Evolutionary conservation across 2,329 filamentous ascomycete species (phyloP), one percentile per base, ranked within the genome.

Genomic region (Sphaerulina musiva): DNA sequence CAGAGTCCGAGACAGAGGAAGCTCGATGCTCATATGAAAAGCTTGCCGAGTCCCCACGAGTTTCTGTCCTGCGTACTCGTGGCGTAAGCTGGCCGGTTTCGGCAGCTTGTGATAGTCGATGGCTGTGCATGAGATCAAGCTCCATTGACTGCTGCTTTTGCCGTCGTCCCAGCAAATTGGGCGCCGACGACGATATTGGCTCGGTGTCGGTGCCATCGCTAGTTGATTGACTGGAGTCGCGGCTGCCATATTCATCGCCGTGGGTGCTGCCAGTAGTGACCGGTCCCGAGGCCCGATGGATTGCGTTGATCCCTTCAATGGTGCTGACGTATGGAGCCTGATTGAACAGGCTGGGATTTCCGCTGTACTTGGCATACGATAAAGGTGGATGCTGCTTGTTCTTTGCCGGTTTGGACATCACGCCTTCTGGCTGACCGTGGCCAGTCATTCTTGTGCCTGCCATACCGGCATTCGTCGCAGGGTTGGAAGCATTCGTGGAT

Each of bases 101-200:
- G 14, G 76, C 76, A 32, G 74, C 75, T 58, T 77, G 76, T 5
- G 75, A 77, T 51, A 75, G 64, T 32, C 76, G 74, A 58, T 77
- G 74, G 54, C 64, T 75, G 51, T 75, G 69, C 52, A 77, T 72
- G 26, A 76, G 64, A 42, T 69, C 63, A 9, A 70, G 56, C 45
- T 69, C 67, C 2, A 54, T 23, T 17, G 66, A 64, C 31, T 59
- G 56, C 26, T 63, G 49, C 32, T 59, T 56, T 17, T 58, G 58
- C 17, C 56, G 53, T 17, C 29, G 26, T 12, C 29, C 36, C 2
- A 49, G 31, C 9, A 68, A 48, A 14, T 40, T 44, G 8, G 66
- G 65, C 44, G 67, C 63, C 10, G 62, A 57, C 38, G 63, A 55
- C 11, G 66, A 59, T 38, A 65, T 63, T 5, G 59, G 53, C 6